Evolutionary conservation across 345 rosid genomes (phyloP).

Genomic region (Brassica cretica): DNA sequence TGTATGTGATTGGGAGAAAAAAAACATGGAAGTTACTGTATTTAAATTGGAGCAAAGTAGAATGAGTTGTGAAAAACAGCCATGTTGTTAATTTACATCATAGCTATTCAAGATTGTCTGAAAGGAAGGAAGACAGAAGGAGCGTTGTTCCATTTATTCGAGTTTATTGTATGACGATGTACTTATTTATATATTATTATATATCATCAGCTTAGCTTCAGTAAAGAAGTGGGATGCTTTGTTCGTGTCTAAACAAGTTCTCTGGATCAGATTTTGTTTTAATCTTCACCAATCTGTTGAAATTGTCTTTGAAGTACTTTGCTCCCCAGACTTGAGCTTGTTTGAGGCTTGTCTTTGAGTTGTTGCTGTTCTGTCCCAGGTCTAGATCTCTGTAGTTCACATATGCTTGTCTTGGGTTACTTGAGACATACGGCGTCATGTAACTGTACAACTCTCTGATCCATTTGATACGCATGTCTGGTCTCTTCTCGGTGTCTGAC

Average conservation of each 20-base stretch:
- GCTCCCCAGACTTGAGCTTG: constrained; percentile 48
- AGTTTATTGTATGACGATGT: neutral
- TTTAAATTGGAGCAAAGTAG: no score
- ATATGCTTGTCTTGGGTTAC: constrained; percentile 53
- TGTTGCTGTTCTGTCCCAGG: constrained; percentile 46
- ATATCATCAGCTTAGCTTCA: constrained; percentile 1
- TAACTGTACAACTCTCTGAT: constrained; percentile 46
- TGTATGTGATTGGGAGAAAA: no score
- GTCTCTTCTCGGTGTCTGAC: constrained; percentile 25
- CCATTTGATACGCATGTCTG: constrained; percentile 40
- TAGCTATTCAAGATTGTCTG: neutral
- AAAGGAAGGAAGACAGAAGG: neutral
- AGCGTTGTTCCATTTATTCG: neutral
- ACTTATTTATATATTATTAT: neutral
- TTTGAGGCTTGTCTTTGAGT: constrained; percentile 22
- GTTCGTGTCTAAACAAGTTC: constrained; percentile 47
- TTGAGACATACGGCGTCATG: constrained; percentile 63
- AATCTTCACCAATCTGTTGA: constrained; percentile 39
- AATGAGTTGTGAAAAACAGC: no score
- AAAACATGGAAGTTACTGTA: no score
- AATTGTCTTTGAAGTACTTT: constrained; percentile 42
- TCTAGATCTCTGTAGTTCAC: constrained; percentile 74
- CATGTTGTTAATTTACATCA: no score
- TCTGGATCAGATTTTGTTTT: constrained; percentile 45
- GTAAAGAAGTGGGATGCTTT: constrained; percentile 29